A percentile compares a stretch with the other conserved stretches of the same genome.
Evolutionary conservation across 345 rosid genomes (phyloP).

Genomic region (Rhodamnia argentea): DNA sequence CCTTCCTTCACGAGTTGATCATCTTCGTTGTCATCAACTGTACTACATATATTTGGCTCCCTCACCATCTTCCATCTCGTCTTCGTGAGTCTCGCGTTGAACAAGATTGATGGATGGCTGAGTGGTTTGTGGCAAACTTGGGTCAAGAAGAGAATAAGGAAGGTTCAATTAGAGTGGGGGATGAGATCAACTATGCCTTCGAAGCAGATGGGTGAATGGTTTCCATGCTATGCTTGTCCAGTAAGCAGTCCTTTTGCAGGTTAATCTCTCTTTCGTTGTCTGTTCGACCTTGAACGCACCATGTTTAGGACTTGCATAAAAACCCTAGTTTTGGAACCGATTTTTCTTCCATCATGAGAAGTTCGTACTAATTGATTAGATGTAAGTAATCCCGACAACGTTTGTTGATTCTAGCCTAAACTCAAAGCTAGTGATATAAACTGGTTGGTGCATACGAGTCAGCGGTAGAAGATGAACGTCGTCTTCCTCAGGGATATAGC

Average conservation of each 20-base stretch:
- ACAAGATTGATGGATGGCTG: neutral
- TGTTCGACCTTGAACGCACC: constrained; percentile 39
- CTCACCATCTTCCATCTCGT: neutral
- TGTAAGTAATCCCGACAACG: neutral
- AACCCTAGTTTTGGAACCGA: constrained; percentile 1
- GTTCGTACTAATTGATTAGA: neutral
- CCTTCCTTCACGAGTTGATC: neutral
- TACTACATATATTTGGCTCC: neutral
- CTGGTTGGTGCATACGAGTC: neutral
- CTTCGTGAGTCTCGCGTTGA: neutral
- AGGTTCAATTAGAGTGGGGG: neutral
- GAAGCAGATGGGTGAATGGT: constrained; percentile 26
- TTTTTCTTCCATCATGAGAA: neutral
- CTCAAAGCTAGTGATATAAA: neutral
- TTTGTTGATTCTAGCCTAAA: neutral
- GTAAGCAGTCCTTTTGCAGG: constrained; percentile 26
- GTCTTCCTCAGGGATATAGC: neutral
- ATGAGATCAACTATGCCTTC: neutral
- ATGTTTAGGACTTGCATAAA: neutral
- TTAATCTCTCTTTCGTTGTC: constrained; percentile 37
- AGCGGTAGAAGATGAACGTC: neutral
- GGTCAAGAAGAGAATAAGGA: neutral
- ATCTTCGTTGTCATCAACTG: neutral
- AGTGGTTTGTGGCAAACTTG: neutral
- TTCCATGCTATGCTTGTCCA: constrained; percentile 43